These are phyloP conservation scores for Dendrobium nobile DNA, from an alignment of 106 monocot genomes.

Conservation along the genomic window DNA sequence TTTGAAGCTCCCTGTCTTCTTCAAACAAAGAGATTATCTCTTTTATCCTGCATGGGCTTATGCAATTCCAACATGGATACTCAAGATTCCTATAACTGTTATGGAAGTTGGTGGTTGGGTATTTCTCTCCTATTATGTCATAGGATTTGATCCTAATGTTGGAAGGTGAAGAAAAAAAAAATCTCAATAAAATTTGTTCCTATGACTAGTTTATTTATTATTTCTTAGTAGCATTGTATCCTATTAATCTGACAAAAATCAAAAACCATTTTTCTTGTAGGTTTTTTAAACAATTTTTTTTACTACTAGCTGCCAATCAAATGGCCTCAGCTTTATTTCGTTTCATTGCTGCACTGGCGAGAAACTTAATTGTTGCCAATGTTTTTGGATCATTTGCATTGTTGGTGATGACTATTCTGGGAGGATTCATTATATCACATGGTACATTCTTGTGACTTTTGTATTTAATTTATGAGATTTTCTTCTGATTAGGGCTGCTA, in stretches of 20 bases:
- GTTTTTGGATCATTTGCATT: constrained; percentile 26
- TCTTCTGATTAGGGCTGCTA: too few relatives aligned
- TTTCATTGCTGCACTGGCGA: constrained; percentile 21
- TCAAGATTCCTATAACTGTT: constrained; percentile 44
- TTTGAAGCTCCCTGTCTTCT: constrained; percentile 48
- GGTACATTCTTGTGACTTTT: background rate
- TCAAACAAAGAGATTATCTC: constrained; percentile 49
- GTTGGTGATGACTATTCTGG: constrained; percentile 23
- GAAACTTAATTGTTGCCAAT: constrained; percentile 32
- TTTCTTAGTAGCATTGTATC: background rate
- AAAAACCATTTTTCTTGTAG: constrained; percentile 7
- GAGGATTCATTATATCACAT: constrained; percentile 34
- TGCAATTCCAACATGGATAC: constrained; percentile 44
- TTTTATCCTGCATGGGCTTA: constrained; percentile 59
- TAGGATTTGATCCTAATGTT: constrained; percentile 46
- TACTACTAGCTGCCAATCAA: constrained; percentile 25
- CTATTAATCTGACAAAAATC: background rate
- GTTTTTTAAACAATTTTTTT: constrained; percentile 36
- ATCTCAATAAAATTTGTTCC: background rate
- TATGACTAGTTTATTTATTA: background rate
- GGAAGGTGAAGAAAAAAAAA: constrained; percentile 20
- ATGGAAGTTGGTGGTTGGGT: constrained; percentile 44
- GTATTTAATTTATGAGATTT: background rate
- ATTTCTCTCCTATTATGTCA: constrained; percentile 39
- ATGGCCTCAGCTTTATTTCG: constrained; percentile 43